Evolutionary conservation across 495 filamentous ascomycete genomes (phyloP).

Genomic region (Xylaria castorea): DNA sequence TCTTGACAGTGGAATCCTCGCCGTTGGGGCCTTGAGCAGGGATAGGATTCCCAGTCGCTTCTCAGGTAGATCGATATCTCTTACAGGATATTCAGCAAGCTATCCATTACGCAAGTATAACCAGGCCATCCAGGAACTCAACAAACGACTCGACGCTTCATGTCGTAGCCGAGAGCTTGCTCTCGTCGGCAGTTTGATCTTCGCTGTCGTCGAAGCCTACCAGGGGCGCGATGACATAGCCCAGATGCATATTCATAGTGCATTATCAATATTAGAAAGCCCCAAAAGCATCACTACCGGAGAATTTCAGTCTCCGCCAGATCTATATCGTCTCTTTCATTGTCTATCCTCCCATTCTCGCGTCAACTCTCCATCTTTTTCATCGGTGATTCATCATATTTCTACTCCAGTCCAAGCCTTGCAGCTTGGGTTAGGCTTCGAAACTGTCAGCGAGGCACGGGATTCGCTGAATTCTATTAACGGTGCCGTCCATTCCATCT

Average conservation of each 20-base stretch:
- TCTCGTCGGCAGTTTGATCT: neutral
- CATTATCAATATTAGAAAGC: neutral
- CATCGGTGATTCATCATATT: neutral
- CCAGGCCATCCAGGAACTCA: neutral
- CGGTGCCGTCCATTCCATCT: neutral
- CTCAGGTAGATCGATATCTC: neutral
- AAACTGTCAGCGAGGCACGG: neutral
- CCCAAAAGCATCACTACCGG: neutral
- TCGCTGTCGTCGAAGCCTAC: neutral
- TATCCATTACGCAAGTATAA: slow-evolving; percentile 1
- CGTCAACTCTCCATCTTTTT: neutral
- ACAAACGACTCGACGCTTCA: neutral
- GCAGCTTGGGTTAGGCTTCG: neutral
- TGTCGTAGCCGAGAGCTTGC: neutral
- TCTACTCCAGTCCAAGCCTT: neutral
- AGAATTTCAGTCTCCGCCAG: neutral
- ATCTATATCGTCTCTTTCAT: neutral
- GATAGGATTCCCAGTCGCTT: neutral
- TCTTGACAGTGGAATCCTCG: neutral
- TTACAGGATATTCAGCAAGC: neutral
- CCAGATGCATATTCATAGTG: neutral
- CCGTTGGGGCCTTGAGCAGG: neutral
- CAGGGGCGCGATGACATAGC: neutral
- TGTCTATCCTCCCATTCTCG: neutral
- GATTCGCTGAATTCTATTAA: neutral